Evolutionary conservation across 345 rosid genomes (phyloP).

Genomic region (Euphorbia lathyris): DNA sequence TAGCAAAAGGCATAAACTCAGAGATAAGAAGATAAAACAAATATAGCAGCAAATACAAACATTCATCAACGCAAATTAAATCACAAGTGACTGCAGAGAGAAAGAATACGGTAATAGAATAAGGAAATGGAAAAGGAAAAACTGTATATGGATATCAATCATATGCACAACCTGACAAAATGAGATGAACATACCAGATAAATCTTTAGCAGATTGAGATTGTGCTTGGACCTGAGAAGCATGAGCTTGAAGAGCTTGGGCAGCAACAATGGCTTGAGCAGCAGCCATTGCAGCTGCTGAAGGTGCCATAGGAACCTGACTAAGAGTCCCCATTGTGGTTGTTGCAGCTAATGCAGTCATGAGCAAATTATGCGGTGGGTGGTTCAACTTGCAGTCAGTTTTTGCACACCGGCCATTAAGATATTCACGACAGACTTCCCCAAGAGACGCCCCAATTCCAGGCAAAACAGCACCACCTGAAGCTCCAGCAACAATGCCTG

Average conservation of each 20-base stretch:
- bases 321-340: conserved; percentile 80
- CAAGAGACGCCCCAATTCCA: conserved; percentile 93
- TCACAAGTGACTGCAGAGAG: background rate
- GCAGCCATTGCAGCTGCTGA: conserved; percentile 99
- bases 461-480: conserved; percentile 96
- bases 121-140: no score
- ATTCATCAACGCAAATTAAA: background rate
- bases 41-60: background rate
- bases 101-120: no score
- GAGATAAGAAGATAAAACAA: conserved; percentile 3
- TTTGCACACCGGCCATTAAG: conserved; percentile 79
- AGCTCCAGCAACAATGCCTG: conserved; percentile 82
- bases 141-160: background rate
- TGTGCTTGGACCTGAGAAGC: conserved; percentile 97
- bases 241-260: conserved; percentile 99
- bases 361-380: conserved; percentile 86
- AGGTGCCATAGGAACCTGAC: conserved; percentile 98
- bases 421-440: conserved; percentile 94
- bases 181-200: conserved; percentile 47
- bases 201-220: conserved; percentile 57
- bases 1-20: conserved; percentile 25
- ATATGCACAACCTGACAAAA: conserved; percentile 2
- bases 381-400: conserved; percentile 80
- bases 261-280: conserved; percentile 99
- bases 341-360: conserved; percentile 97